Base-by-base conservation (phyloP, 2,329 filamentous ascomycete species). In the Davidsoniella virescens region DNA sequence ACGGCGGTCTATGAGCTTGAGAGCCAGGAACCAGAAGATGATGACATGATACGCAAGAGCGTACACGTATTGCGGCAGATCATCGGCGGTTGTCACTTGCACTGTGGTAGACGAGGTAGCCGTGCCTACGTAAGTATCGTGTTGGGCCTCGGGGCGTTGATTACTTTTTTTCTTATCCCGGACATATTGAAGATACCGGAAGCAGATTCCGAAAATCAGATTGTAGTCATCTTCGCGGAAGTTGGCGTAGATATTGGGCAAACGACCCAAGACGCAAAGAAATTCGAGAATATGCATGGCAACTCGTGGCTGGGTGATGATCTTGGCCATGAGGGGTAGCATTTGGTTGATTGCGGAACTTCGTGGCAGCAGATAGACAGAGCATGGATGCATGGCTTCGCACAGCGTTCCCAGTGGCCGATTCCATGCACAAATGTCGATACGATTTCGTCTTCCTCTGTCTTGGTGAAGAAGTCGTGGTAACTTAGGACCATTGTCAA, bases 251-350 rank as follows among this genome's bases (percentile, higher is more conserved):
- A 95, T 73, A 54, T 86, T 77, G 8, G 85, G 86, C 52, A 95
- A 69, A 36, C 90, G 81, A 49, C 88, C 87, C 25, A 98, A 73
- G 46, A 87, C 82, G 8, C 86, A 84, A n/a, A 98, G 70, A 59
- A 98, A 96, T 60, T 98, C 92, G 46, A 98, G 71, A 54, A 98
- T 94, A 60, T 98, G 92, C 54, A 95, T 83, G 8, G 90, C 87
- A 36, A 95, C 83, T 51, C 88, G 79, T 5, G 87, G 81, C 59
- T 94, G 88, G 1, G 92, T 96, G 59, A 98, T 94, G 59, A 95
- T 93, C 58, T 88, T 86, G 1, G 88, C 83, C 85, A 98, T 94
- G 61, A 87, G 90, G 59, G 88, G 84, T 50, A 98, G 71, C 56
- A 96, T 86, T 43, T 80, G 83, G 43, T 90, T 84, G 54, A 96